A percentile compares a stretch with the other conserved stretches of the same genome.
Evolutionary conservation across 108 stramenopile genomes (phyloP).

Genomic region (Bacterosira constricta): DNA sequence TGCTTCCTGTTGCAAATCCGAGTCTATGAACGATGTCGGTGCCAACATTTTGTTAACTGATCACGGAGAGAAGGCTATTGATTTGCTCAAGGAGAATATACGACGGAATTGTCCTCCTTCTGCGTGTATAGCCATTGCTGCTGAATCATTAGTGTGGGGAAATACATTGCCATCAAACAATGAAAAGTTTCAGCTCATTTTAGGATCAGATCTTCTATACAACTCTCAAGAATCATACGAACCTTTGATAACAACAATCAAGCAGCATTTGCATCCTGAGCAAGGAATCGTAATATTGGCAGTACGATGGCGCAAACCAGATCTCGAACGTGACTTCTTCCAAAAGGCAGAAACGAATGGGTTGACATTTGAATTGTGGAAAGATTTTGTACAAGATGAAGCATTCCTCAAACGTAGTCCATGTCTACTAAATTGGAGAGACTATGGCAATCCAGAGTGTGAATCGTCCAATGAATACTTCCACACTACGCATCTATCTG

Average conservation of each 20-base stretch:
- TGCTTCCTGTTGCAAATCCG: not conserved
- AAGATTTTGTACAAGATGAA: constrained; percentile 19
- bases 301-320: constrained; percentile 80
- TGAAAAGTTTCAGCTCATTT: constrained; percentile 49
- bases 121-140: not conserved
- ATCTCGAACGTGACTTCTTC: constrained; percentile 72
- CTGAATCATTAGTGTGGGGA: constrained; percentile 54
- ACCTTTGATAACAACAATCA: constrained; percentile 58
- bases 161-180: not conserved
- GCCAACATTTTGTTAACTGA: constrained; percentile 32
- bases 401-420: constrained; percentile 16
- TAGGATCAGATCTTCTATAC: constrained; percentile 82
- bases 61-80: constrained; percentile 42
- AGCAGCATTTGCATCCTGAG: constrained; percentile 47
- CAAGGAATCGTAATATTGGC: constrained; percentile 50
- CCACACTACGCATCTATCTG: constrained; percentile 45
- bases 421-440: constrained; percentile 50
- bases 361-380: constrained; percentile 31
- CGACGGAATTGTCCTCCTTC: constrained; percentile 21
- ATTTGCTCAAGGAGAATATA: constrained; percentile 56
- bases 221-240: constrained; percentile 57
- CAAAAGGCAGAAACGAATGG: constrained; percentile 16
- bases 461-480: constrained; percentile 62
- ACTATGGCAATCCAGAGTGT: constrained; percentile 57
- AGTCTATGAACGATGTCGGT: not conserved